Evolutionary conservation across 1,139 yeast genomes (phyloP).

Genomic region (Pneumocystis carinii): DNA sequence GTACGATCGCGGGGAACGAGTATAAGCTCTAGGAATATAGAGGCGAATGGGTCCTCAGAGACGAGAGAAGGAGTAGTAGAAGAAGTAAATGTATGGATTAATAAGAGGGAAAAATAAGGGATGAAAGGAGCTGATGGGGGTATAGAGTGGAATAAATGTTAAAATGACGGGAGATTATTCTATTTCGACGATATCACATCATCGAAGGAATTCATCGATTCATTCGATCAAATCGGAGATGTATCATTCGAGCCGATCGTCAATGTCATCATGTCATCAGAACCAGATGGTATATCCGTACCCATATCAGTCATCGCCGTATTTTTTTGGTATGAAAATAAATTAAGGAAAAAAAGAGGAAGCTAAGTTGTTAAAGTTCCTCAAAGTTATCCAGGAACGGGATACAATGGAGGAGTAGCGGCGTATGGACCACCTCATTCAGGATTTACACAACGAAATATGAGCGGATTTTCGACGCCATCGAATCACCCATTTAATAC

Average conservation of each 20-base stretch:
- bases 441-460: background rate
- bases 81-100: background rate
- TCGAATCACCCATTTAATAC: background rate
- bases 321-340: background rate
- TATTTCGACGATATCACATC: background rate
- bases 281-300: background rate
- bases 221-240: background rate
- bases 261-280: background rate
- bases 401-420: background rate
- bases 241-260: background rate
- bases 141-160: background rate
- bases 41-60: background rate
- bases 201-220: background rate
- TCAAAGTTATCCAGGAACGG: background rate
- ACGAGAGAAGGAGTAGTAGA: background rate
- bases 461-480: background rate
- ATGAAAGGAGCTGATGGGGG: background rate
- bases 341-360: too few species aligned
- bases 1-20: background rate
- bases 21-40: too few species aligned
- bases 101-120: too few species aligned
- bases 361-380: background rate
- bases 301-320: background rate
- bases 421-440: background rate
- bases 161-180: background rate